These are phyloP conservation scores for Syzygium syzygioides DNA, from an alignment of 441 rosid genomes.

Conservation along the genomic window DNA sequence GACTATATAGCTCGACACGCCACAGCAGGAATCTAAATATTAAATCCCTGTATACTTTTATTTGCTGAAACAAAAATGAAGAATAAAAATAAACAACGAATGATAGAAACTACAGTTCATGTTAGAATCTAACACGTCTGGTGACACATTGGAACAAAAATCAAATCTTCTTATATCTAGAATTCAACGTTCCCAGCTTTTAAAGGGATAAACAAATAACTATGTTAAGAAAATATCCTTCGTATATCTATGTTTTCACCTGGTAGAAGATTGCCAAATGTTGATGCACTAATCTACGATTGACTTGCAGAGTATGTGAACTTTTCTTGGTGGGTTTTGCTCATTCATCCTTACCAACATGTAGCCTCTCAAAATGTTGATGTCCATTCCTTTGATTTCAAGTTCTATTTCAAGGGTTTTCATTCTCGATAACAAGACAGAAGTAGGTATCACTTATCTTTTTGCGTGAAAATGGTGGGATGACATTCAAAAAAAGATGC, in stretches of 20 bases:
- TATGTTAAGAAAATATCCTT: not conserved
- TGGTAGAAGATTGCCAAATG: not conserved
- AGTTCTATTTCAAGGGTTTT: not conserved
- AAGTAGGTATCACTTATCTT: not conserved
- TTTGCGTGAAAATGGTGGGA: not conserved
- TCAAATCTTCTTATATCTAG: not conserved
- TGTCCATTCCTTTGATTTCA: not conserved
- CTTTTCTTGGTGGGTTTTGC: not conserved
- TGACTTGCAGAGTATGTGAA: not conserved
- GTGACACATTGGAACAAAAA: not conserved
- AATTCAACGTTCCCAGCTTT: not conserved
- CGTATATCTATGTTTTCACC: not conserved
- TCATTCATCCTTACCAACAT: not conserved
- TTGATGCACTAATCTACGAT: not conserved
- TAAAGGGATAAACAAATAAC: not conserved
- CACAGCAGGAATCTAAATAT: not conserved
- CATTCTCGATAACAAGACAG: not conserved
- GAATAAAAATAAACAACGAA: not conserved
- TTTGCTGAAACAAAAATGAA: not conserved
- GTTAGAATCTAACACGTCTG: not conserved
- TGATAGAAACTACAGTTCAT: not conserved
- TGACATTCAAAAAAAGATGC: not conserved
- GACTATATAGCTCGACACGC: not conserved
- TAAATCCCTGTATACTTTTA: not conserved
- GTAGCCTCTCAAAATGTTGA: not conserved